A percentile compares a stretch with the other conserved stretches of the same genome.
Evolutionary conservation across 1,139 yeast species (phyloP).

Genomic region (Nadsonia starkeyi-henricii): DNA sequence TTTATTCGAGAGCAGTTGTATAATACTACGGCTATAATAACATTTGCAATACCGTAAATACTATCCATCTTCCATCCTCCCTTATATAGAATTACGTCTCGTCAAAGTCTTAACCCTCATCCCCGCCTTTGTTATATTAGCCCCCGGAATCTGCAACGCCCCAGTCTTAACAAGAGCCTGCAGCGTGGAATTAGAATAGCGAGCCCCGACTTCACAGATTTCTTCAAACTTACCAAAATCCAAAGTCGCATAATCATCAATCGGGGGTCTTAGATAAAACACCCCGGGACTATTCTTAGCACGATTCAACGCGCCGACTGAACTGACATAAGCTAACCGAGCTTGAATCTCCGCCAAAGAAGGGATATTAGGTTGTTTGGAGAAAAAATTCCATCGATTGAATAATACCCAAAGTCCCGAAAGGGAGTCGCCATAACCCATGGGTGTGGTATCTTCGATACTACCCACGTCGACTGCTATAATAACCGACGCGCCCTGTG

Average conservation of each 20-base stretch:
- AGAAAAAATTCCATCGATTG: constrained; percentile 85
- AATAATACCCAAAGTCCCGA: constrained; percentile 86
- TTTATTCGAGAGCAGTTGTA: too few species aligned
- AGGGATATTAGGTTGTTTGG: constrained; percentile 77
- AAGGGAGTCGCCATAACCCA: constrained; percentile 84
- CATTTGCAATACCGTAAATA: neutral
- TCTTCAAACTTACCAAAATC: constrained; percentile 91
- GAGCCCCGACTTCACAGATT: constrained; percentile 66
- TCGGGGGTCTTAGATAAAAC: constrained; percentile 85
- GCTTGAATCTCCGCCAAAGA: constrained; percentile 91
- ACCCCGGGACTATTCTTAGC: constrained; percentile 83
- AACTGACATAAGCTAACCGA: constrained; percentile 85
- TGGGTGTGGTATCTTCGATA: constrained; percentile 79
- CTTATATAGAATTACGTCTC: constrained; percentile 53
- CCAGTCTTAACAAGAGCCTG: constrained; percentile 39
- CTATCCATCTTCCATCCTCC: neutral
- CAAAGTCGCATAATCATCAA: constrained; percentile 78
- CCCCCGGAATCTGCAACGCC: constrained; percentile 50
- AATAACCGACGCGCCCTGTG: constrained; percentile 73
- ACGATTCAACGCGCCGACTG: constrained; percentile 80
- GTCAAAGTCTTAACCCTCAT: constrained; percentile 18
- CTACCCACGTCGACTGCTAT: constrained; percentile 98
- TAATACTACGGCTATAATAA: neutral
- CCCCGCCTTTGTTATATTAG: constrained; percentile 17
- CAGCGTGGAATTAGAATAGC: constrained; percentile 52